A percentile compares a stretch with the other conserved stretches of the same genome.
Evolutionary conservation across 2,329 filamentous ascomycete genomes (phyloP).

Genomic region (Aspergillus versicolor): DNA sequence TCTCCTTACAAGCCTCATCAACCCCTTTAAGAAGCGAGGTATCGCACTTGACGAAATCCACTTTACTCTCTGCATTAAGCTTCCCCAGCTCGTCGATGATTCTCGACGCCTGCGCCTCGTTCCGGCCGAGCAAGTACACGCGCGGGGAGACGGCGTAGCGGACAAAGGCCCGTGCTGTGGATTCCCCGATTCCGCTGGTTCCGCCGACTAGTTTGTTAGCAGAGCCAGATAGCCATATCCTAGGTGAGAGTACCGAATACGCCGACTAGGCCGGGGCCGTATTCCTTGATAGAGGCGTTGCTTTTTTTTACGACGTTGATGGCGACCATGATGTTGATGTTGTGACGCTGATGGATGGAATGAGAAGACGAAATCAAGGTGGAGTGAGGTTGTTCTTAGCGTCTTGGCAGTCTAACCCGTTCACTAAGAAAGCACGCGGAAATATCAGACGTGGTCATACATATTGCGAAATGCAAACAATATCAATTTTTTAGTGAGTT

Average conservation of each 20-base stretch:
- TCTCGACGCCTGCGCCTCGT: constrained; percentile 33
- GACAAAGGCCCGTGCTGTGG: constrained; percentile 9
- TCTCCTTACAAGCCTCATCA: constrained; percentile 49
- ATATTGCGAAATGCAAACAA: no score
- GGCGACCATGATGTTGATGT: background rate
- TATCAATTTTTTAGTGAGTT: no score
- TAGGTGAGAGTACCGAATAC: background rate
- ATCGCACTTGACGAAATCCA: constrained; percentile 51
- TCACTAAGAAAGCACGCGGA: no score
- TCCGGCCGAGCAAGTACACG: constrained; percentile 55
- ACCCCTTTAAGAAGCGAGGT: constrained; percentile 53
- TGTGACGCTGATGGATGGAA: background rate
- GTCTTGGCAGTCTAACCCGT: no score
- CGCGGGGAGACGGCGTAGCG: constrained; percentile 44
- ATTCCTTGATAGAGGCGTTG: background rate
- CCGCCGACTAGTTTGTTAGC: constrained; percentile 14
- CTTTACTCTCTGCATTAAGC: constrained; percentile 47
- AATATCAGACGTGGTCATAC: no score
- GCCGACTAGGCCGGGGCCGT: background rate
- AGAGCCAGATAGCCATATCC: no score
- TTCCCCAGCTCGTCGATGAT: constrained; percentile 44
- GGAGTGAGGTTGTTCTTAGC: no score
- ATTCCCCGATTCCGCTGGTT: constrained; percentile 15
- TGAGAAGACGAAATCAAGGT: constrained; percentile 6
- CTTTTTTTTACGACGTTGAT: background rate